phyloP scores from a whole-genome alignment of 768 basidiomycete species.

The Leccinellum albellum region DNA sequence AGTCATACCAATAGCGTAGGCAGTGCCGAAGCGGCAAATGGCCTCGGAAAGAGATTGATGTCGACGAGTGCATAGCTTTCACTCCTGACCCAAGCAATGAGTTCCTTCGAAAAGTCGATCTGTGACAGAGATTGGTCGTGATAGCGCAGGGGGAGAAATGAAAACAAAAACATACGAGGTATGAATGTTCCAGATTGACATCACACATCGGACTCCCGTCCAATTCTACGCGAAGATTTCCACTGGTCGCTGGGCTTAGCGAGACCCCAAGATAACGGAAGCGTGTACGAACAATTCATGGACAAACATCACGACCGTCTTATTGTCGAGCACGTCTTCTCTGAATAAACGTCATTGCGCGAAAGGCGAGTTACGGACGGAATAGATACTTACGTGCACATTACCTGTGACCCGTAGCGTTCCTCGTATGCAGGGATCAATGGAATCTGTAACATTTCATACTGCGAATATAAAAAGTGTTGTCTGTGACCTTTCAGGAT shows the following conservation, averaged over 20 bases:
- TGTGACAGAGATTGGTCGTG: conserved; percentile 32
- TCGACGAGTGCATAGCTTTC: conserved; percentile 77
- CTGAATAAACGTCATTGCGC: conserved; percentile 37
- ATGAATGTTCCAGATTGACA: conserved; percentile 75
- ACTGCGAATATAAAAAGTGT: conserved; percentile 69
- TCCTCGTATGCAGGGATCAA: conserved; percentile 67
- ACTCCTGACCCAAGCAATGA: conserved; percentile 71
- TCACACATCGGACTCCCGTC: conserved; percentile 69
- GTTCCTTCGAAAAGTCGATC: conserved; percentile 81
- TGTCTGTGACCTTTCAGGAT: conserved; percentile 89
- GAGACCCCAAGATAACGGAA: background rate
- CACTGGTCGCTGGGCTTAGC: conserved; percentile 44
- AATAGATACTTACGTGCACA: conserved; percentile 75
- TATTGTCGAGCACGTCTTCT: conserved; percentile 69
- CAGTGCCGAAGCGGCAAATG: conserved; percentile 31
- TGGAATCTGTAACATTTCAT: conserved; percentile 80
- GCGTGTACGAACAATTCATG: conserved; percentile 83
- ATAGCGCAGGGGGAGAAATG: background rate
- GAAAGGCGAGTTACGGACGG: background rate
- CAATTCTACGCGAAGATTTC: conserved; percentile 83
- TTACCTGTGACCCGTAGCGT: conserved; percentile 76
- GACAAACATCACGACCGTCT: conserved; percentile 79
- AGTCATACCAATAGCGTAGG: conserved; percentile 31
- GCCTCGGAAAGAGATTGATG: conserved; percentile 76
- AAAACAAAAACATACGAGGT: conserved; percentile 54